Evolutionary conservation across 371 early-diverging fungal genomes (phyloP), one percentile per base, ranked within the genome.

Genomic region (Actinomucor elegans): DNA sequence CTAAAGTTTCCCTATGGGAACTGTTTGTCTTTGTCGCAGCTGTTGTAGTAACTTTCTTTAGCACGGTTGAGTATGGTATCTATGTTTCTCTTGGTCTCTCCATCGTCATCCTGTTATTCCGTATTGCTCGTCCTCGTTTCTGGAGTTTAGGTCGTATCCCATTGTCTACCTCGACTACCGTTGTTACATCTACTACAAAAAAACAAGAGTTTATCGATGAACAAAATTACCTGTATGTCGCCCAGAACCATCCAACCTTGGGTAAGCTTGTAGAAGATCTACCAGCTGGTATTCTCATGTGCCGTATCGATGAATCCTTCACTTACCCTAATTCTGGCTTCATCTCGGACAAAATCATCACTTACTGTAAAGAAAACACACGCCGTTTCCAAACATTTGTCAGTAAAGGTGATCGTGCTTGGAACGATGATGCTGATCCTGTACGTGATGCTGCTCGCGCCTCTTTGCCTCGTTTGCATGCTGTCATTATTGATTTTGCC

Each of bases 31-130:
- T 82, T 34, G 45, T 72, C 14, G 61, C 71, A 7, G 83, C 85
- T 14, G 77, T 88, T 5, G 38, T 87, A 20, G 71, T 86, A 38
- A 86, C 88, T 1, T 76, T 90, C 61, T 85, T 92, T 60, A 66
- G 80, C 10, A 77, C 77, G 12, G 81, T 90, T 29, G 90, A 92
- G 41, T 74, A 77, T 35, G 90, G 87, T n/a, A 89, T 92, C 37
- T 84, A 84, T 52, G 76, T 69, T 1, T 77, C 89, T 17, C 83
- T 86, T 12, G 81, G 59, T 18, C 69, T 89, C 46, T 79, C 90
- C 1, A 66, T 85, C 17, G 58, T 81, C 7, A 77, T 90, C 26
- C 70, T 92, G 1, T 66, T 92, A 20, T 58, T 85, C 60, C 82
- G 88, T 29, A 63, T 89, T 36, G 93, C 93, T 1, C 81, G 89